Conservation (phyloP, 495 filamentous ascomycete species). For the Aspergillus funiculosus region DNA sequence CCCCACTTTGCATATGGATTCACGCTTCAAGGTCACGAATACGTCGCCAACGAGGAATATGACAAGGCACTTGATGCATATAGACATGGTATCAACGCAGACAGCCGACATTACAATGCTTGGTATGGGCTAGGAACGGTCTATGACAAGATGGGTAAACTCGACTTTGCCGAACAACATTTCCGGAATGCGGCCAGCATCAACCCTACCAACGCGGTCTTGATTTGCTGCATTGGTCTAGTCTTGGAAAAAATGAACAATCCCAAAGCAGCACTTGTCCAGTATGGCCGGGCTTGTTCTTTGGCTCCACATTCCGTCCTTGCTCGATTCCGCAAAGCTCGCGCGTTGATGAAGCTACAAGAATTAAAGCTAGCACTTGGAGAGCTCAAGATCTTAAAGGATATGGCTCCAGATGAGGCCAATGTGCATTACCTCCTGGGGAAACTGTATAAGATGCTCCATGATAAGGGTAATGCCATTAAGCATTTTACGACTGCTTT, state of each 20-base stretch:
- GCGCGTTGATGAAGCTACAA: constrained; percentile 72
- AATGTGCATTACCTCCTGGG: constrained; percentile 93
- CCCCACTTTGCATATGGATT: constrained; percentile 91
- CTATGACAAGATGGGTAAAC: constrained; percentile 91
- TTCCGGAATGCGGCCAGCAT: constrained; percentile 80
- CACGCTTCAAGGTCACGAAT: constrained; percentile 92
- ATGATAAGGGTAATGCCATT: constrained; percentile 74
- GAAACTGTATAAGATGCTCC: constrained; percentile 73
- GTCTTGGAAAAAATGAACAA: constrained; percentile 85
- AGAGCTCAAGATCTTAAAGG: constrained; percentile 78
- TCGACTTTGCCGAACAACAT: constrained; percentile 82
- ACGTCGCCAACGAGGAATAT: constrained; percentile 94
- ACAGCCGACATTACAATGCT: constrained; percentile 89
- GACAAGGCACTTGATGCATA: constrained; percentile 88
- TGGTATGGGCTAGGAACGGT: constrained; percentile 94
- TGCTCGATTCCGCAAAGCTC: constrained; percentile 86
- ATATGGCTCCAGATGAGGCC: constrained; percentile 87
- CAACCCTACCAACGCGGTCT: constrained; percentile 84
- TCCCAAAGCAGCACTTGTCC: constrained; percentile 64
- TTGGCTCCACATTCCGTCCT: constrained; percentile 76
- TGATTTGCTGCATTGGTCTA: constrained; percentile 85
- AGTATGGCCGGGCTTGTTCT: constrained; percentile 73
- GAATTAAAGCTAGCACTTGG: constrained; percentile 62
- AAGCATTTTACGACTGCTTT: constrained; percentile 89
- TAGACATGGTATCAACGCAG: constrained; percentile 72